Conservation (phyloP, 805 yeast species). For the Babjeviella inositovora region DNA sequence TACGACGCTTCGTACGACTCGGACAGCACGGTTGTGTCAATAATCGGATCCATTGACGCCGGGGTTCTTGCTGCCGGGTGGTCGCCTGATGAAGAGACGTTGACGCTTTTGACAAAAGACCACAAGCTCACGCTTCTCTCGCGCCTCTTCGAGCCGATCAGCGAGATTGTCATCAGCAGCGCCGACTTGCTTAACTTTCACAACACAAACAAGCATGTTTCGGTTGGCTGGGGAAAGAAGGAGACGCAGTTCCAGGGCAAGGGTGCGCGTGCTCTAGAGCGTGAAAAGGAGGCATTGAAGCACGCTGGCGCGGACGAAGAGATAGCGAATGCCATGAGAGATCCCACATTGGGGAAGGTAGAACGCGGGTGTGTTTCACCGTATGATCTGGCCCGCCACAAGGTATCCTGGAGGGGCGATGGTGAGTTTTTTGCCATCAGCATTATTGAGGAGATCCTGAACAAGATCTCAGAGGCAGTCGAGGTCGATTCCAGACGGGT, state of each 20-base stretch:
- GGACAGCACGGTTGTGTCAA: slow-evolving; percentile 44
- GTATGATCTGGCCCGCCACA: slow-evolving; percentile 29
- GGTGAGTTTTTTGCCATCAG: slow-evolving; percentile 68
- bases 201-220: slow-evolving; percentile 62
- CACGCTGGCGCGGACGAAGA: slow-evolving; percentile 58
- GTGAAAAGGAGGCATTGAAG: slow-evolving; percentile 37
- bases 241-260: slow-evolving; percentile 95
- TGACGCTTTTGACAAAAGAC: slow-evolving; percentile 51
- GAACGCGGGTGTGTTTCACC: slow-evolving; percentile 52
- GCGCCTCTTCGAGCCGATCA: slow-evolving; percentile 63
- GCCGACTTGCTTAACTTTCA: slow-evolving; percentile 59
- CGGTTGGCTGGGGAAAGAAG: slow-evolving; percentile 97
- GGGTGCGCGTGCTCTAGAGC: slow-evolving; percentile 71
- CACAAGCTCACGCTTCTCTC: slow-evolving; percentile 51
- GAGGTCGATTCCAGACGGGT: slow-evolving; percentile 47
- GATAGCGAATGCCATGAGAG: slow-evolving; percentile 44
- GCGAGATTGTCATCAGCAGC: slow-evolving; percentile 40
- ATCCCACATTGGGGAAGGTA: slow-evolving; percentile 72
- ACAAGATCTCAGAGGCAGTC: no score
- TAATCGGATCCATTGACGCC: slow-evolving; percentile 73
- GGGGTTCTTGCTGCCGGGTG: slow-evolving; percentile 63
- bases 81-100: slow-evolving; percentile 86
- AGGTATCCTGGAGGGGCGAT: slow-evolving; percentile 91
- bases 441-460: slow-evolving; percentile 47
- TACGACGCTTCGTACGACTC: slow-evolving; percentile 36